Evolutionary conservation across 441 rosid genomes (phyloP), one percentile per base, ranked within the genome.

Genomic region (Populus hybrid): DNA sequence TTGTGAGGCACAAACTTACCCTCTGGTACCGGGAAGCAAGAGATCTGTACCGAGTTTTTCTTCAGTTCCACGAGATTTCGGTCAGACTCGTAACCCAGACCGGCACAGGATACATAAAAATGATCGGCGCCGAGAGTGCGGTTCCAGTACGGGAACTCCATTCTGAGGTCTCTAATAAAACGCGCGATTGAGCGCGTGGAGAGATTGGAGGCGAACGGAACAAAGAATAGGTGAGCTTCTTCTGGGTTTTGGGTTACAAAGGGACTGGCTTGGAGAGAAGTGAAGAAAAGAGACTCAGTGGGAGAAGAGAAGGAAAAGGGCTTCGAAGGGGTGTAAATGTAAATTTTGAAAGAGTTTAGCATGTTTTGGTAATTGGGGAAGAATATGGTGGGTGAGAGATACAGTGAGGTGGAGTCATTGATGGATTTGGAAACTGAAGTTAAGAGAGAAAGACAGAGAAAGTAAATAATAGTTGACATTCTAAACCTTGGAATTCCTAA

Each of bases 121-220:
- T 89, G 93, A 76, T 89, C 93, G 74, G 93, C 87, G 9, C 93
- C 93, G 18, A 89, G 91, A 4, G 91, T 86, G 11, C 93, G 88
- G 69, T 89, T 88, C 93, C 93, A 89, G 86, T 79, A 88, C 28
- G 90, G 84, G 65, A 81, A 80, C 23, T 79, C 76, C 38, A 74
- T 35, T 12, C 87, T 85, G 56, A 86, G 79, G 45, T 66, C 74
- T 7, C 74, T 63, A 35, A 88, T 71, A 6, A 88, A 76, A 20
- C 77, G 80, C 9, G 88, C 81, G 12, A 78, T 26, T 26, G 85
- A 65, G 21, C 88, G 91, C 6, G 77, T 21, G 69, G 93, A 80
- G 64, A 73, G 33, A 18, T 29, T 45, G 68, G 88, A 76, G 75
- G 82, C 4, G 78, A 84, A 81, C 16, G 93, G 91, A 71, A 88